These are phyloP conservation scores for Hygrocybe punicea DNA, from an alignment of 768 basidiomycete genomes.

Conservation along the genomic window DNA sequence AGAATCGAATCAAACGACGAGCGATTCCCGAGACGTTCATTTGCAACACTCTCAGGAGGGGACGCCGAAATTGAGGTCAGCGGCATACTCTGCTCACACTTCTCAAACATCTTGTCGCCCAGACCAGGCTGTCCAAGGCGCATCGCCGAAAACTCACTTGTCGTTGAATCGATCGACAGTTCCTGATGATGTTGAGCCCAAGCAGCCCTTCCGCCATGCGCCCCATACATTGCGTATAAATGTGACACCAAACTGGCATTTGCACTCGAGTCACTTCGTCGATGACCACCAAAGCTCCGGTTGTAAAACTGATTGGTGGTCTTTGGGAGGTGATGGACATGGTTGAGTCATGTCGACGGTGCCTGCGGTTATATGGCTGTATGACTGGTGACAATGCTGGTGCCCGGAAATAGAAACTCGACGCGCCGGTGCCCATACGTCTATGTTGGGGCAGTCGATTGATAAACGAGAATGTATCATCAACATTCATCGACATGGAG, in stretches of 20 bases:
- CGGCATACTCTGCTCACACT: constrained; percentile 49
- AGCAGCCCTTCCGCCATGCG: constrained; percentile 51
- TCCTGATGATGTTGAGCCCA: constrained; percentile 61
- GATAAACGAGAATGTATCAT: constrained; percentile 73
- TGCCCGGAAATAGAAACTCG: constrained; percentile 71
- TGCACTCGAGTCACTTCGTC: constrained; percentile 57
- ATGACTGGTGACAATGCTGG: constrained; percentile 25
- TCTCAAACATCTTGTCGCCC: constrained; percentile 87
- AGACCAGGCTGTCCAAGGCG: constrained; percentile 67
- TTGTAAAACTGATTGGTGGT: constrained; percentile 76
- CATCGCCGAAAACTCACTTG: constrained; percentile 58
- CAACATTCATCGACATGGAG: constrained; percentile 57
- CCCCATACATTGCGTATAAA: constrained; percentile 53
- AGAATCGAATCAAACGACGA: constrained; percentile 65
- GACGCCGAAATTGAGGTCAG: constrained; percentile 65
- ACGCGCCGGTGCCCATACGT: constrained; percentile 71
- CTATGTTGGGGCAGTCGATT: constrained; percentile 38
- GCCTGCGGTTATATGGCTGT: constrained; percentile 42
- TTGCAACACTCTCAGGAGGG: constrained; percentile 45
- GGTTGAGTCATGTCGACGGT: constrained; percentile 62
- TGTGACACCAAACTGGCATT: constrained; percentile 58
- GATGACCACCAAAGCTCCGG: constrained; percentile 51
- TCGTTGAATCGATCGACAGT: constrained; percentile 58
- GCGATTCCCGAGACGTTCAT: constrained; percentile 27
- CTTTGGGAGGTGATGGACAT: constrained; percentile 51